A percentile compares a stretch with the other conserved stretches of the same genome.
Conservation (phyloP, 2,329 filamentous ascomycete genomes). For the Diaporthe sp. region DNA sequence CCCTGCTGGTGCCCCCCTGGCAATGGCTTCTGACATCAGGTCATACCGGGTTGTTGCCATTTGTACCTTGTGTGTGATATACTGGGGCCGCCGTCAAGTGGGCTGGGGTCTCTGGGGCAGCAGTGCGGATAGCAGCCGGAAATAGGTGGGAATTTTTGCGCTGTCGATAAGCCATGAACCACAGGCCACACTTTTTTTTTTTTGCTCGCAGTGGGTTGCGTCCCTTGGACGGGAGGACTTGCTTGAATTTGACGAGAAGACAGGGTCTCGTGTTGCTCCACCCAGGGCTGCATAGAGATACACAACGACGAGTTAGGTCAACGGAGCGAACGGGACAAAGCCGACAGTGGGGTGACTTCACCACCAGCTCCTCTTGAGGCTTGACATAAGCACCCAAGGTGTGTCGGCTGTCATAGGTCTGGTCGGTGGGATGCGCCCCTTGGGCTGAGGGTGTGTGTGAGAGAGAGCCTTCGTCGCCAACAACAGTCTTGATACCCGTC, state of each 20-base stretch:
- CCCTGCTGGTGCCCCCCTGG: conserved; percentile 10
- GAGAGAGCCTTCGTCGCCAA: not conserved
- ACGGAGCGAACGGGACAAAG: conserved; percentile 28
- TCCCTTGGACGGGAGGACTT: not conserved
- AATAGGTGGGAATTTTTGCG: conserved; percentile 25
- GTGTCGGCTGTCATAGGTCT: not conserved
- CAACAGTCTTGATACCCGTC: not conserved
- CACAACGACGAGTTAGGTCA: conserved; percentile 8
- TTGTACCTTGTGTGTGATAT: conserved; percentile 4
- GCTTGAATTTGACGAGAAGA: conserved; percentile 4
- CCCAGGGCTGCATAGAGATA: conserved; percentile 13
- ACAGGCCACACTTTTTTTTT: conserved; percentile 1
- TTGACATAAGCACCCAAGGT: not conserved
- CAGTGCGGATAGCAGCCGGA: conserved; percentile 23
- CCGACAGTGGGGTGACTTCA: conserved; percentile 31
- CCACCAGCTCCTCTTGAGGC: conserved; percentile 4
- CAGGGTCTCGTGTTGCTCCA: conserved; percentile 27
- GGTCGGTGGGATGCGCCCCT: not conserved
- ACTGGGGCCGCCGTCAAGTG: conserved; percentile 25
- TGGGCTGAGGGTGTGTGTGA: not conserved
- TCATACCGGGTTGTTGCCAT: conserved; percentile 1
- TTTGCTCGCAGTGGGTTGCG: conserved; percentile 8
- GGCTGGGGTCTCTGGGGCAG: conserved; percentile 19
- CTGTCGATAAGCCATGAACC: conserved; percentile 14
- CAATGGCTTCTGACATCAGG: conserved; percentile 33